These are phyloP conservation scores for Nitzschia putrida DNA, from an alignment of 108 stramenopile genomes.

Conservation along the genomic window DNA sequence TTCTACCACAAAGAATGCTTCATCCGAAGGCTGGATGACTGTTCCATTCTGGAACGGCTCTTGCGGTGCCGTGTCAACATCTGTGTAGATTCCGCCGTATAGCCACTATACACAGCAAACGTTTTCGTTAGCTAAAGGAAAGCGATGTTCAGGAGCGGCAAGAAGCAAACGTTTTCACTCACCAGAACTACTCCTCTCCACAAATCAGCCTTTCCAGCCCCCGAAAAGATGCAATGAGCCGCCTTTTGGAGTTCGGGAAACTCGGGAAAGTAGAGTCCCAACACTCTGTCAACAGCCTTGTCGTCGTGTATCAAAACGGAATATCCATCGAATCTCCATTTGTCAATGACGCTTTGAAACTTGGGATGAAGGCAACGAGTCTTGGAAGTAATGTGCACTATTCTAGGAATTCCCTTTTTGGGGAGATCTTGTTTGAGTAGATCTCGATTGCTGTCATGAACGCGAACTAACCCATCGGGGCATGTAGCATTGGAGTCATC, in stretches of 20 bases:
- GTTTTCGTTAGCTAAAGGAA: too few relatives aligned
- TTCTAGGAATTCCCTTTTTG: slow-evolving; percentile 34
- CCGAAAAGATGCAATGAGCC: slow-evolving; percentile 38
- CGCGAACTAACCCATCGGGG: neutral
- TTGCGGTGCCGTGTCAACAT: neutral
- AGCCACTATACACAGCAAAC: neutral
- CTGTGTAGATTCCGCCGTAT: neutral
- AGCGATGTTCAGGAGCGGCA: too few relatives aligned
- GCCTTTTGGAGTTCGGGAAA: slow-evolving; percentile 52
- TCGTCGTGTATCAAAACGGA: slow-evolving; percentile 68
- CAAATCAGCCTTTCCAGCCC: slow-evolving; percentile 59
- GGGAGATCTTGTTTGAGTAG: neutral
- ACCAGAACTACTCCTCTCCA: slow-evolving; percentile 52
- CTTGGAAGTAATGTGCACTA: slow-evolving; percentile 61
- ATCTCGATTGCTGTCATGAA: neutral
- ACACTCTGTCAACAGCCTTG: slow-evolving; percentile 52
- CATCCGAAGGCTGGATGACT: neutral
- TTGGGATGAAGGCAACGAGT: slow-evolving; percentile 40
- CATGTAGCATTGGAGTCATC: neutral
- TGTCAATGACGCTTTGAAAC: slow-evolving; percentile 33
- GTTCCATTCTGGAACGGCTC: neutral
- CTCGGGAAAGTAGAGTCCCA: slow-evolving; percentile 44
- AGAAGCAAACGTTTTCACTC: too few relatives aligned
- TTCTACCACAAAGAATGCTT: neutral
- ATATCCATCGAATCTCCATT: slow-evolving; percentile 51